Conservation (phyloP, 129 eudicot genomes). For the Chrysanthemum seticuspe region DNA sequence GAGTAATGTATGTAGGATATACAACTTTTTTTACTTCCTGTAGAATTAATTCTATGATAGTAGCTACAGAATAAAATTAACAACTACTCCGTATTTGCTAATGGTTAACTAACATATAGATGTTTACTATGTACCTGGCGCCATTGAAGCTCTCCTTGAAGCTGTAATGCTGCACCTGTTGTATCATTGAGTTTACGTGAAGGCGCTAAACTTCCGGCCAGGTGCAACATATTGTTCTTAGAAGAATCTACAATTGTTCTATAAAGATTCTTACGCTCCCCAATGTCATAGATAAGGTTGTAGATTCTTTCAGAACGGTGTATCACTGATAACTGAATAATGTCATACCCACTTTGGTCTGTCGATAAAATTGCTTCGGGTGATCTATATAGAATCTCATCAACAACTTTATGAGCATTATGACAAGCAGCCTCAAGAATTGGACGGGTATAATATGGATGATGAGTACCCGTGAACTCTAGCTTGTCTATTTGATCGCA, state of each 20-base stretch:
- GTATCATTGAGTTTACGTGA: neutral
- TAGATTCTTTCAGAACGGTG: constrained; percentile 25
- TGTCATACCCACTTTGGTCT: constrained; percentile 6
- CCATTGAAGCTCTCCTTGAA: no score
- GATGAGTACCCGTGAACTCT: neutral
- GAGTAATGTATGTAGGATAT: constrained; percentile 19
- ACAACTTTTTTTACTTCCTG: constrained; percentile 22
- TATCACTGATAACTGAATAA: constrained; percentile 22
- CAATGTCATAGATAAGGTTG: constrained; percentile 14
- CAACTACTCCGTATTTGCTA: no score
- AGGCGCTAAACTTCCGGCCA: constrained; percentile 27
- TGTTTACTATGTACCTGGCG: no score
- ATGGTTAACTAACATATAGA: no score
- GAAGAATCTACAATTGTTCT: constrained; percentile 10
- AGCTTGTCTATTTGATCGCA: constrained; percentile 9
- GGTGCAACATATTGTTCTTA: constrained; percentile 29
- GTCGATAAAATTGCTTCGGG: neutral
- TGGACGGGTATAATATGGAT: constrained; percentile 3
- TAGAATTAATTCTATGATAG: neutral
- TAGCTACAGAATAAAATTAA: no score
- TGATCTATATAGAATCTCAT: constrained; percentile 2
- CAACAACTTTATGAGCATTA: constrained; percentile 21
- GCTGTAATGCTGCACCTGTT: neutral
- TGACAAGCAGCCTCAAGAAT: constrained; percentile 28
- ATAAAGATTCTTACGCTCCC: constrained; percentile 1